phyloP scores from a whole-genome alignment of 208 protist species.

The Trypanosomatidae sp. region DNA sequence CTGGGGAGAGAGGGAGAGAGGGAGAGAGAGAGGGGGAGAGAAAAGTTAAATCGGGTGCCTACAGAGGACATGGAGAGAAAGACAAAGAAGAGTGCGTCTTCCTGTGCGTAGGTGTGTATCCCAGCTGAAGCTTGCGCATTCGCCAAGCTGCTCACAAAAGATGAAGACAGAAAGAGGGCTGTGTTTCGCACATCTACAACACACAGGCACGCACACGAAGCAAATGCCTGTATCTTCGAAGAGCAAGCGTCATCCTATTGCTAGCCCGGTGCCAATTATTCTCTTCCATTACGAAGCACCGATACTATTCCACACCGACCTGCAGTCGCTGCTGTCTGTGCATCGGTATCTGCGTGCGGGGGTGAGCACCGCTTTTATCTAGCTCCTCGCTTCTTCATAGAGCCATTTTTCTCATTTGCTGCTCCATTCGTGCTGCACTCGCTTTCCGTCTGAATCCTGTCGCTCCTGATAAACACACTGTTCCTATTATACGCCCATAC shows the following conservation, averaged over 20 bases:
- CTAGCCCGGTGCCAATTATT: neutral
- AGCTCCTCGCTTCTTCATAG: neutral
- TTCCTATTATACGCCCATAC: neutral
- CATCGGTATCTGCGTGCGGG: too few relatives aligned
- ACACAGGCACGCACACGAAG: neutral
- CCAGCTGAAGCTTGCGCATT: neutral
- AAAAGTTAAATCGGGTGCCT: neutral
- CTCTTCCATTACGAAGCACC: too few relatives aligned
- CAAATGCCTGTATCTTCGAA: neutral
- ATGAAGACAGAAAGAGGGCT: neutral
- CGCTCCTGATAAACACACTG: neutral
- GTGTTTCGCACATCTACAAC: neutral
- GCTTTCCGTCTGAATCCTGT: neutral
- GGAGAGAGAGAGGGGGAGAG: neutral
- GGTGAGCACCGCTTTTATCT: neutral
- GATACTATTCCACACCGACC: too few relatives aligned
- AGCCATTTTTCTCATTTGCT: neutral
- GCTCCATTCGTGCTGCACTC: neutral
- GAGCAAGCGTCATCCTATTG: neutral
- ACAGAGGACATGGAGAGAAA: neutral
- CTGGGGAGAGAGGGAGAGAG: neutral
- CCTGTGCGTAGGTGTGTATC: neutral
- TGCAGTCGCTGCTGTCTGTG: neutral
- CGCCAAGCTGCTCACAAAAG: neutral
- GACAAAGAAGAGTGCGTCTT: constrained; percentile 1